Evolutionary conservation across 345 rosid species (phyloP).

Genomic region (Hypericum perforatum): DNA sequence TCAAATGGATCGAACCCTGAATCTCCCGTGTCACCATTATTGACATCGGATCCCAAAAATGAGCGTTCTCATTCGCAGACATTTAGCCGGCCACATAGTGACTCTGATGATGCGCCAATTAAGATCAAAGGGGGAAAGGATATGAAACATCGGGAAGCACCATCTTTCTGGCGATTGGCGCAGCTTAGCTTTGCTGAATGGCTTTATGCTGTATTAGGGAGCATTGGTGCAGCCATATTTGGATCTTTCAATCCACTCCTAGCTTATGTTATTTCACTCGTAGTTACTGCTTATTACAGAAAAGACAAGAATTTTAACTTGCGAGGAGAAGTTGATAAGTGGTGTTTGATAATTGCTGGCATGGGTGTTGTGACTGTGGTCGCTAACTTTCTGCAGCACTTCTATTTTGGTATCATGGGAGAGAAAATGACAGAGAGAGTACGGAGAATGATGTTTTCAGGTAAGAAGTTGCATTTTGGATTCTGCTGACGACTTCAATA

Average conservation of each 20-base stretch:
- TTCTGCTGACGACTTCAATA: too few relatives aligned
- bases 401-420: conserved; percentile 99
- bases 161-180: conserved; percentile 87
- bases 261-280: conserved; percentile 83
- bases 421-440: conserved; percentile 99
- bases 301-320: conserved; percentile 28
- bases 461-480: conserved; percentile 21
- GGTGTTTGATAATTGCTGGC: conserved; percentile 97
- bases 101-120: conserved; percentile 53
- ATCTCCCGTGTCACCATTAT: conserved; percentile 95
- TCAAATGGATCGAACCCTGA: conserved; percentile 91
- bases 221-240: conserved; percentile 96
- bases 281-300: conserved; percentile 72
- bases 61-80: conserved; percentile 98
- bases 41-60: conserved; percentile 85
- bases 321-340: conserved; percentile 71
- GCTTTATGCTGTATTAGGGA: conserved; percentile 96
- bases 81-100: conserved; percentile 85
- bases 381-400: conserved; percentile 96
- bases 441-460: conserved; percentile 99
- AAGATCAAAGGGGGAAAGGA: conserved; percentile 44
- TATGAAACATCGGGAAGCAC: conserved; percentile 43
- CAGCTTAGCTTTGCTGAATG: conserved; percentile 95
- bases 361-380: conserved; percentile 97
- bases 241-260: conserved; percentile 98